phyloP scores from a whole-genome alignment of 1,284 basidiomycete genomes.

The Inonotus obliquus region DNA sequence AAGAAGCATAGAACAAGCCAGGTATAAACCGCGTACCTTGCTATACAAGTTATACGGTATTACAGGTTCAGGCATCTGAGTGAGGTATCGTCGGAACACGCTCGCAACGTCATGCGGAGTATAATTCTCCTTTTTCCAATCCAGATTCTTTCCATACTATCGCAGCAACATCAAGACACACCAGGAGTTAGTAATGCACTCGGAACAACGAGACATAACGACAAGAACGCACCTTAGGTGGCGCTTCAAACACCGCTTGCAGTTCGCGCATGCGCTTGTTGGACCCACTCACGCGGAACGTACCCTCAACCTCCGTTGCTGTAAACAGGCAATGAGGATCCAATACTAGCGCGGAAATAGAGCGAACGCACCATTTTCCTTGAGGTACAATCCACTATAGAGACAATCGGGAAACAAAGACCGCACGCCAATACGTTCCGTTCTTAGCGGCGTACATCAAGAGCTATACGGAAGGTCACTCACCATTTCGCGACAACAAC shows the following conservation, averaged over 20 bases:
- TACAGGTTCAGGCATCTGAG: conserved; percentile 93
- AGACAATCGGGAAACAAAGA: neutral
- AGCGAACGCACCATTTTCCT: conserved; percentile 69
- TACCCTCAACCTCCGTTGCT: conserved; percentile 94
- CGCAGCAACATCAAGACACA: conserved; percentile 7
- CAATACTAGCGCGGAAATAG: neutral
- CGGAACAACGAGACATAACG: neutral
- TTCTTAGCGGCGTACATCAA: conserved; percentile 11
- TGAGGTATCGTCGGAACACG: conserved; percentile 93
- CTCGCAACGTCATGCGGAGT: conserved; percentile 96
- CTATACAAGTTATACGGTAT: conserved; percentile 88
- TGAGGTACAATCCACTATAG: conserved; percentile 82
- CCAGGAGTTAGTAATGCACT: neutral
- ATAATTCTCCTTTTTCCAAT: conserved; percentile 83
- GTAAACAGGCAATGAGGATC: conserved; percentile 13
- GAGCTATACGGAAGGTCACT: conserved; percentile 30
- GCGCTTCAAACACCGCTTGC: conserved; percentile 85
- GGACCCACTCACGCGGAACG: conserved; percentile 92
- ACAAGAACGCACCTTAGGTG: conserved; percentile 66
- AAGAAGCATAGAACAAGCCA: neutral
- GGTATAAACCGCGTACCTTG: conserved; percentile 48
- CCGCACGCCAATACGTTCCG: conserved; percentile 12
- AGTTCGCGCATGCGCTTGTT: conserved; percentile 95
- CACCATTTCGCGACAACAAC: conserved; percentile 97
- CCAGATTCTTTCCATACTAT: conserved; percentile 89